Conservation (phyloP, 805 yeast genomes). For the Komagataella pseudopastoris region DNA sequence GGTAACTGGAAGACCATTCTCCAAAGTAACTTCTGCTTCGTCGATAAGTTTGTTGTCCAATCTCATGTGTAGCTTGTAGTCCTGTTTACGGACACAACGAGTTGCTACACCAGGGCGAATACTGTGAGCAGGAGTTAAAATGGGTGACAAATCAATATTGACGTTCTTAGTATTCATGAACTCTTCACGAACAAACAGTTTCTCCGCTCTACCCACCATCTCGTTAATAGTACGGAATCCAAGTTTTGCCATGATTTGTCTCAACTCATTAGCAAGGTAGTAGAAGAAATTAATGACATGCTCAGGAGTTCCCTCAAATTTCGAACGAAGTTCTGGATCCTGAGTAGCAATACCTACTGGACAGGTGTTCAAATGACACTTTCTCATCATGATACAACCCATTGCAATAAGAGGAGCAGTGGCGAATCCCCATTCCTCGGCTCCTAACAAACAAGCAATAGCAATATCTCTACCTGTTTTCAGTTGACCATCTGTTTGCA, state of each 20-base stretch:
- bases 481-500: conserved; percentile 97
- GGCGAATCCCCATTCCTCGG: conserved; percentile 98
- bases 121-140: conserved; percentile 92
- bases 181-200: conserved; percentile 73
- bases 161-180: conserved; percentile 81
- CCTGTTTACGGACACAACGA: conserved; percentile 83
- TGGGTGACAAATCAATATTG: conserved; percentile 82
- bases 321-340: conserved; percentile 85
- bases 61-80: conserved; percentile 85
- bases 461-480: conserved; percentile 97
- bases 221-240: conserved; percentile 95
- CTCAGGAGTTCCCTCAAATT: conserved; percentile 94
- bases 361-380: conserved; percentile 87
- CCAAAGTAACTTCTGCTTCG: conserved; percentile 90
- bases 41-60: conserved; percentile 92
- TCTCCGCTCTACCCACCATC: conserved; percentile 97
- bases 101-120: conserved; percentile 97
- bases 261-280: conserved; percentile 84
- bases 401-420: conserved; percentile 93
- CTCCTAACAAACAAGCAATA: conserved; percentile 90
- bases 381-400: conserved; percentile 96
- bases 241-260: conserved; percentile 85
- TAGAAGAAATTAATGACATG: conserved; percentile 96
- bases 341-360: conserved; percentile 99
- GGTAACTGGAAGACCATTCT: conserved; percentile 90